Percentiles rank a stretch among this genome's conserved stretches.
Conservation (phyloP, 176 grass and related monocot genomes). For the Bonia amplexicaulis region DNA sequence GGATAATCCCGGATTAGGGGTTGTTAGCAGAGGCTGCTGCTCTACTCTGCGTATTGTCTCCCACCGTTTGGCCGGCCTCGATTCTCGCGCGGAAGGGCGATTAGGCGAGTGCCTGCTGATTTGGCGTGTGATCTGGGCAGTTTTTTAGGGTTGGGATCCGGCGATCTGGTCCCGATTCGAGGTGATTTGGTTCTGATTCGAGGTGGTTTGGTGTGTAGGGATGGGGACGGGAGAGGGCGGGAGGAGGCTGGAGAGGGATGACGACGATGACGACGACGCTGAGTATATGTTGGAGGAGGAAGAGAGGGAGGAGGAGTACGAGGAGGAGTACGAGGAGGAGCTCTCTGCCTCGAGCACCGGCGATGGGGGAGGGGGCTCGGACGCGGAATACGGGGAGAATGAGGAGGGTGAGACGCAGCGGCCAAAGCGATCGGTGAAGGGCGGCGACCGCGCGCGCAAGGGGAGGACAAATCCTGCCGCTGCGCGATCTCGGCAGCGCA, state of each 20-base stretch:
- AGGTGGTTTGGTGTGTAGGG: conserved; percentile 20
- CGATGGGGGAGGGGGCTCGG: conserved; percentile 31
- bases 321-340: conserved; percentile 41
- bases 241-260: conserved; percentile 26
- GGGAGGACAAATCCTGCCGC: conserved; percentile 13
- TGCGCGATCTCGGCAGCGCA: conserved; percentile 25
- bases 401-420: conserved; percentile 24
- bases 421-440: not conserved
- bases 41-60: not conserved
- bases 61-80: conserved; percentile 18
- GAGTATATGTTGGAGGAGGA: conserved; percentile 52
- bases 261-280: conserved; percentile 49
- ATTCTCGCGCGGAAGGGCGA: conserved; percentile 27
- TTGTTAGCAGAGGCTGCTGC: not conserved
- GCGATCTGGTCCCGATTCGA: conserved; percentile 19
- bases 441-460: not conserved
- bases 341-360: conserved; percentile 14
- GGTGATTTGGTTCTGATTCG: conserved; percentile 41
- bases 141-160: conserved; percentile 17
- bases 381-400: conserved; percentile 27
- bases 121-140: not conserved
- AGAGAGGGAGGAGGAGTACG: conserved; percentile 40
- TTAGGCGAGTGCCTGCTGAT: not conserved
- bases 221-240: conserved; percentile 56
- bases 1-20: not conserved